Percentiles rank a stretch among this genome's conserved stretches.
These are phyloP conservation scores for Logfia minima DNA, from an alignment of 129 eudicot species.

Conservation along the genomic window DNA sequence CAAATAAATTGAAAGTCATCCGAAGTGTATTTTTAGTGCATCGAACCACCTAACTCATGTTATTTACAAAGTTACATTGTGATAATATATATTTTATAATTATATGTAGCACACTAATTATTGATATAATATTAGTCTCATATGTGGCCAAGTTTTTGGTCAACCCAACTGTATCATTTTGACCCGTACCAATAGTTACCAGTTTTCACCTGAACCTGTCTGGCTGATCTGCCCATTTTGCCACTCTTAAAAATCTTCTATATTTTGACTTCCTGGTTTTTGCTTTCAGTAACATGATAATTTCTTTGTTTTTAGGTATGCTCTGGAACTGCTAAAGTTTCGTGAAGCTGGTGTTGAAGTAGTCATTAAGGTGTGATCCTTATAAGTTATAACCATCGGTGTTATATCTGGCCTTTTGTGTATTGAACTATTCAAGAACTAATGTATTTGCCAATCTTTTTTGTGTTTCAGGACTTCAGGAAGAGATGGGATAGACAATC, in stretches of 20 bases:
- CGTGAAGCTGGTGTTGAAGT: constrained; percentile 99
- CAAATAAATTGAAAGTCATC: not conserved
- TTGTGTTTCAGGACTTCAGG: constrained; percentile 64
- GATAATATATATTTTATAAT: not conserved
- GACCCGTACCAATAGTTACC: not conserved
- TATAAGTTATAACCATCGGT: constrained; percentile 7
- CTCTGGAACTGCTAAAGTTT: constrained; percentile 81
- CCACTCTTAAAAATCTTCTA: not conserved
- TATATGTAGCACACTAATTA: not conserved
- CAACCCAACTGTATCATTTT: not conserved
- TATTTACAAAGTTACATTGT: not conserved
- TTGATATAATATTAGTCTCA: not conserved
- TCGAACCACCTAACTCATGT: not conserved
- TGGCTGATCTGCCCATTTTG: not conserved
- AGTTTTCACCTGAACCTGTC: not conserved
- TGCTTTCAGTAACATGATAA: constrained; percentile 22
- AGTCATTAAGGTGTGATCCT: constrained; percentile 57
- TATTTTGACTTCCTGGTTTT: not conserved
- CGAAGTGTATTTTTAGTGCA: not conserved
- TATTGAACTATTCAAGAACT: not conserved
- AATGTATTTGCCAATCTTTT: constrained; percentile 22
- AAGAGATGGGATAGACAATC: constrained; percentile 96
- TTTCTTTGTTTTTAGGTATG: constrained; percentile 57
- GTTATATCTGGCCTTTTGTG: not conserved
- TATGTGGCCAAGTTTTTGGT: not conserved